Conservation (phyloP, 2,329 filamentous ascomycete species). For the Neocucurbitaria cava region DNA sequence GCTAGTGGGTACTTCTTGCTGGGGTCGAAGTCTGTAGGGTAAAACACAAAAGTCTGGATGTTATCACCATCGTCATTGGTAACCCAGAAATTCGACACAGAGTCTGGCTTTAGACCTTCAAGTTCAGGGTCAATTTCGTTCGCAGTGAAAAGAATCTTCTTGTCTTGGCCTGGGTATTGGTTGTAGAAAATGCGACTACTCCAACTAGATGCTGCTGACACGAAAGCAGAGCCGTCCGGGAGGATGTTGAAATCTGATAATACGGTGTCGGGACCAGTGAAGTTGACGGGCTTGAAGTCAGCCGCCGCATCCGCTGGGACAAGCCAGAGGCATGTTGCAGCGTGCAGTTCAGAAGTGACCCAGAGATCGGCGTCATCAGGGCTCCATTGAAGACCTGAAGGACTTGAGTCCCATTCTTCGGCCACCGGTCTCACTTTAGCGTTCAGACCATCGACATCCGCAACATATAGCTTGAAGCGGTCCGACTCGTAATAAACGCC, state of each 20-base stretch:
- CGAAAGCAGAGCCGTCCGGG: conserved; percentile 62
- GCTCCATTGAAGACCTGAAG: conserved; percentile 37
- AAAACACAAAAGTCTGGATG: conserved; percentile 73
- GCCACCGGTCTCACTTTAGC: conserved; percentile 36
- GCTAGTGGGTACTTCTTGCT: conserved; percentile 78
- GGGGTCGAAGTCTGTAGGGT: conserved; percentile 69
- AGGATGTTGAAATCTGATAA: conserved; percentile 59
- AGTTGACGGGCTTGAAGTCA: conserved; percentile 54
- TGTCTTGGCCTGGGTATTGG: conserved; percentile 38
- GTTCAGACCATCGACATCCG: conserved; percentile 39
- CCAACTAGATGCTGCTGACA: conserved; percentile 43
- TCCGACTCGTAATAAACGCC: conserved; percentile 77
- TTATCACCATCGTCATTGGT: conserved; percentile 63
- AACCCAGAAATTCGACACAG: conserved; percentile 74
- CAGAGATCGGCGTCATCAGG: conserved; percentile 40
- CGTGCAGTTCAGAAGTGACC: conserved; percentile 42
- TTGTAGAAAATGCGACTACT: conserved; percentile 43
- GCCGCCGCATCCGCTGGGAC: conserved; percentile 64
- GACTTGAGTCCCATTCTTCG: conserved; percentile 45
- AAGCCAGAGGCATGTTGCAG: conserved; percentile 60
- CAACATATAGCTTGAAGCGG: conserved; percentile 62
- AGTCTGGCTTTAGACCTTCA: conserved; percentile 68
- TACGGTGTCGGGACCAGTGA: conserved; percentile 51
- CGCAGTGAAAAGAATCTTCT: conserved; percentile 62
- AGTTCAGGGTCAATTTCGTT: conserved; percentile 69